phyloP scores from a whole-genome alignment of 352 stramenopile species.

The Phytophthora pluvialis region DNA sequence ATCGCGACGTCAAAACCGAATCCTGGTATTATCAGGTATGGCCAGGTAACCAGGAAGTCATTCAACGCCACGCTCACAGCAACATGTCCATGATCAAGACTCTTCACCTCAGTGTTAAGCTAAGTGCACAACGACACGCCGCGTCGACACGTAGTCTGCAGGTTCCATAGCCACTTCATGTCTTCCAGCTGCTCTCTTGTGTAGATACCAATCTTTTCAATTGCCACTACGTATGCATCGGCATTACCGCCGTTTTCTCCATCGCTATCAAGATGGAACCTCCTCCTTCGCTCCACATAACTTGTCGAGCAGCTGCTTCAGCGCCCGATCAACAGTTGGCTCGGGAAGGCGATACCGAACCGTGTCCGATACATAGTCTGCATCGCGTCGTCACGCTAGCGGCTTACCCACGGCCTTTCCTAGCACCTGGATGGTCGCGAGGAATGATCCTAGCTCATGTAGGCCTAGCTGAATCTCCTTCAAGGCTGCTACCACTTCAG shows the following conservation, averaged over 20 bases:
- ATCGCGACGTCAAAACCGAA: background rate
- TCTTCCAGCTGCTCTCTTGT: slow-evolving; percentile 1
- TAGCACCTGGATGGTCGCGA: background rate
- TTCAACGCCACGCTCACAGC: background rate
- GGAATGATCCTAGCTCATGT: background rate
- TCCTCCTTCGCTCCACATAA: background rate
- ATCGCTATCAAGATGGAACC: background rate
- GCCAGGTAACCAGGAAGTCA: background rate
- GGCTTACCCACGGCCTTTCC: background rate
- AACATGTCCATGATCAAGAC: background rate
- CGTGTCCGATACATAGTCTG: background rate
- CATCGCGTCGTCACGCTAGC: background rate
- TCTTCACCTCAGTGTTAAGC: slow-evolving; percentile 5
- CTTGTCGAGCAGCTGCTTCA: slow-evolving; percentile 1
- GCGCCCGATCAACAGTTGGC: background rate
- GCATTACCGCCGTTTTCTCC: background rate
- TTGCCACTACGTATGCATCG: background rate
- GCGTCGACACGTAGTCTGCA: background rate
- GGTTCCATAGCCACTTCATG: slow-evolving; percentile 25
- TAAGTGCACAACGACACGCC: slow-evolving; percentile 9
- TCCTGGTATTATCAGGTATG: background rate
- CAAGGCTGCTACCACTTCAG: background rate
- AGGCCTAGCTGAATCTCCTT: background rate
- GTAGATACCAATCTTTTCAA: slow-evolving; percentile 9
- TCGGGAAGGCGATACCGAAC: slow-evolving; percentile 8